These are phyloP conservation scores for Punctularia strigosozonata DNA, from an alignment of 768 basidiomycete genomes.

Conservation along the genomic window DNA sequence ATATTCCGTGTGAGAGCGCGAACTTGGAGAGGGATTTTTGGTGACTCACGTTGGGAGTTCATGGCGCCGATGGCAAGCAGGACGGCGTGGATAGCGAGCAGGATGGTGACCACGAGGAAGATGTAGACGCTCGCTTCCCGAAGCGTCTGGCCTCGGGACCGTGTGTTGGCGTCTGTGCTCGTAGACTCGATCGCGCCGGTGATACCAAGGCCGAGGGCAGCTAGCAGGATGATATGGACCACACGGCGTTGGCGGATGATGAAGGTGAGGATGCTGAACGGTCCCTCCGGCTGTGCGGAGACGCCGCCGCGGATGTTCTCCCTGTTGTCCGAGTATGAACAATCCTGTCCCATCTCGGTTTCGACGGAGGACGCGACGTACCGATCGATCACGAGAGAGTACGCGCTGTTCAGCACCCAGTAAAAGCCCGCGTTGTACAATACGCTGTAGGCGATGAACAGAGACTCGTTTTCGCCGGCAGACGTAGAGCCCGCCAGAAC, in stretches of 20 bases:
- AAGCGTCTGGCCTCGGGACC: conserved; percentile 13
- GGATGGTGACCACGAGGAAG: conserved; percentile 15
- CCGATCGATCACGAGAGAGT: conserved; percentile 22
- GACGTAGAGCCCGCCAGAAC: conserved; percentile 14
- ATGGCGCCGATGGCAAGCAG: conserved; percentile 11
- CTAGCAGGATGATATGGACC: conserved; percentile 14
- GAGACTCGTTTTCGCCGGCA: conserved; percentile 12
- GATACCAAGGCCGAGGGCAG: conserved; percentile 15
- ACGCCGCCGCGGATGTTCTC: too few relatives aligned
- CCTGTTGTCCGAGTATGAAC: too few relatives aligned
- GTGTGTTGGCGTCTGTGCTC: neutral
- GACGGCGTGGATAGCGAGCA: conserved; percentile 11
- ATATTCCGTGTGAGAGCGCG: conserved; percentile 6
- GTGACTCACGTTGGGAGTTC: too few relatives aligned
- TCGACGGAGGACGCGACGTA: too few relatives aligned
- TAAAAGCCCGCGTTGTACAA: conserved; percentile 25
- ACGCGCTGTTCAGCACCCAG: conserved; percentile 21
- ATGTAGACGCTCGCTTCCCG: conserved; percentile 17
- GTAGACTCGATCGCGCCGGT: conserved; percentile 12
- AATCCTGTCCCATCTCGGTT: too few relatives aligned
- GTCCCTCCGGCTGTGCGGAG: too few relatives aligned
- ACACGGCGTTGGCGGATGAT: conserved; percentile 13
- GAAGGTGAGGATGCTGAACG: conserved; percentile 5
- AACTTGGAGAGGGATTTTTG: too few relatives aligned
- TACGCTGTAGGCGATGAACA: conserved; percentile 18